Base-by-base conservation (phyloP, 1,284 basidiomycete species). In the Bjerkandera adusta region DNA sequence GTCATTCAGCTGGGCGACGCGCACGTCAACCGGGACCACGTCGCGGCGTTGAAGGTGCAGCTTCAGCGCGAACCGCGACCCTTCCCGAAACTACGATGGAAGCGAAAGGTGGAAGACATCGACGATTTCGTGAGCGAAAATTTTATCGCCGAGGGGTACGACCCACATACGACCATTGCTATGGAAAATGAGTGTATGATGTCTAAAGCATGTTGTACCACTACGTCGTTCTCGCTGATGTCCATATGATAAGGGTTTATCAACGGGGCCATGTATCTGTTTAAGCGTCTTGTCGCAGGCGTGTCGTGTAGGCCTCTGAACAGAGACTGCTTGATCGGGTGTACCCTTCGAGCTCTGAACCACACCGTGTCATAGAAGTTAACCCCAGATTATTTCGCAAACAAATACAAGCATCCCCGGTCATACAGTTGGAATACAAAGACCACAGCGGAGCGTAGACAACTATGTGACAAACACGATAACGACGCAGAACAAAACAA, bases 181-280 rank as follows among this genome's bases (percentile, higher is more conserved):
- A 98, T 99, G 96, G n/a, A 94, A 94, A 73, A 97, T 98, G 96
- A 95, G 92, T 65, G 92, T 96, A 29, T 93, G 73, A 51, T 16
- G 24, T 15, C 29, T 40, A 11, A 6, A 11, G 16, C 12, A n/a
- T 35, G n/a, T 16, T 20, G 27, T 47, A 42, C 18, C 10, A n/a
- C n/a, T n/a, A n/a, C n/a, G n/a, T 20, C 18, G 20, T 16, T 21
- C 11, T 30, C 10, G 11, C 10, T 39, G 37, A n/a, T n/a, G n/a
- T n/a, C n/a, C n/a, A n/a, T n/a, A n/a, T n/a, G n/a, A n/a, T n/a
- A n/a, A n/a, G n/a, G n/a, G n/a, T n/a, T n/a, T n/a, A n/a, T n/a
- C n/a, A n/a, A n/a, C n/a, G n/a, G n/a, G n/a, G n/a, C 15, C 29
- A 10, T 30, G 10, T 30, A 10, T 30, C 29, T 30, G 10, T 10